Evolutionary conservation across 2,329 filamentous ascomycete genomes (phyloP).

Genomic region (Paraphaeosphaeria minitans): DNA sequence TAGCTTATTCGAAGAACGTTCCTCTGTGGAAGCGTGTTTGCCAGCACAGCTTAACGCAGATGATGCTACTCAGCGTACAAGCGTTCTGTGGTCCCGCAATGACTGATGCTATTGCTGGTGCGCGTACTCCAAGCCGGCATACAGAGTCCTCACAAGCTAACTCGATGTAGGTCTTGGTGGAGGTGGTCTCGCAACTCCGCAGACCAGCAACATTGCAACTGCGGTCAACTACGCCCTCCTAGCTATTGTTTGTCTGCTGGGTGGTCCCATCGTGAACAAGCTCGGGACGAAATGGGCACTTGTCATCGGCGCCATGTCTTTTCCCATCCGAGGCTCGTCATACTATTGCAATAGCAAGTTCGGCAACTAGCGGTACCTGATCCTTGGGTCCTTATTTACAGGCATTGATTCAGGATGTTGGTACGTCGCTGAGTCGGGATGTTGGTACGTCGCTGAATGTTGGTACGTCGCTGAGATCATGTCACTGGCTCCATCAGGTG

Average conservation of each 20-base stretch:
- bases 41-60: slow-evolving; percentile 56
- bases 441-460: slow-evolving; percentile 57
- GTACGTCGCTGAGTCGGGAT: slow-evolving; percentile 57
- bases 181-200: slow-evolving; percentile 53
- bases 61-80: slow-evolving; percentile 55
- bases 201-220: slow-evolving; percentile 50
- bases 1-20: slow-evolving; percentile 32
- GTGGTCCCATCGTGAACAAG: slow-evolving; percentile 55
- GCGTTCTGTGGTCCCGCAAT: slow-evolving; percentile 47
- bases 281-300: slow-evolving; percentile 55
- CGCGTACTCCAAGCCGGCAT: neutral
- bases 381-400: slow-evolving; percentile 30
- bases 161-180: slow-evolving; percentile 35
- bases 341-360: slow-evolving; percentile 58
- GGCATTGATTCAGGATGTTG: slow-evolving; percentile 49
- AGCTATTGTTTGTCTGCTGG: slow-evolving; percentile 48
- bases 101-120: slow-evolving; percentile 39
- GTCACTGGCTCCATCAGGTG: slow-evolving; percentile 53
- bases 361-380: slow-evolving; percentile 54
- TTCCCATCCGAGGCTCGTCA: slow-evolving; percentile 54
- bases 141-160: neutral
- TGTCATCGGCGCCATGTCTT: slow-evolving; percentile 50
- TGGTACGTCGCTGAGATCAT: slow-evolving; percentile 60
- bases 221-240: slow-evolving; percentile 37
- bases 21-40: slow-evolving; percentile 54